Evolutionary conservation across 2,329 filamentous ascomycete species (phyloP), one percentile per base, ranked within the genome.

Genomic region (Neoarthrinium moseri): DNA sequence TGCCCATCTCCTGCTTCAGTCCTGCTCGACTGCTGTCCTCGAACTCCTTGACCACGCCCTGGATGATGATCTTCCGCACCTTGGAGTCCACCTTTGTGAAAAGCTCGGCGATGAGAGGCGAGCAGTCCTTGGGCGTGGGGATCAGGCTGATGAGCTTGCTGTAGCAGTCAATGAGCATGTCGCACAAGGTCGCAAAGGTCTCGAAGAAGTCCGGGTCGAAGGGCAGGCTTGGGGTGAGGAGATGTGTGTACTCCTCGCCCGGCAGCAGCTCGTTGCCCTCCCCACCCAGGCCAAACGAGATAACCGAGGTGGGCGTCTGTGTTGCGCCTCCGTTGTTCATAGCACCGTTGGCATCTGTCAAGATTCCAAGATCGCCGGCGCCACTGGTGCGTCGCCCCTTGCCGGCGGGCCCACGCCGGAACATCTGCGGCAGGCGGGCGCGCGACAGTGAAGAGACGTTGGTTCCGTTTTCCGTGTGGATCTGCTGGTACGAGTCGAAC

Each of bases 161-260:
- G 69, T 99, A 99, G 60, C 85, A 89, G 65, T 97, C 94, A 57
- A 96, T 95, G 50, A 99, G 72, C 3, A 95, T 89, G 62, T 99
- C 94, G 70, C 94, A 97, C 6, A 99, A 76, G 11, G 94, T 96
- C 12, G 91, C 87, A 70, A 97, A 97, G 0, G 91, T 96, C 70
- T 95, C 91, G 66, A 92, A 94, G 60, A 96, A 99, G 67, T 99
- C 94, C 0, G 94, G 94, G 53, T 97, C 91, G 61, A 99, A 99
- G 0, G 94, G 94, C 38, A 99, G 71, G 13, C 84, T 86, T 0
- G 94, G 94, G n/a, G 92, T 97, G 17, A 96, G 77, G 2, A 99
- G 76, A 63, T 92, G 85, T 0, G 84, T 83, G 65, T 96, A 99
- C 59, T 95, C 89, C 61, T 95, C 91, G 29, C 91, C 90, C 0